Percentiles rank a stretch among this genome's conserved stretches.
phyloP scores from a whole-genome alignment of 1,284 basidiomycete species.

The Neonothopanus nambi region DNA sequence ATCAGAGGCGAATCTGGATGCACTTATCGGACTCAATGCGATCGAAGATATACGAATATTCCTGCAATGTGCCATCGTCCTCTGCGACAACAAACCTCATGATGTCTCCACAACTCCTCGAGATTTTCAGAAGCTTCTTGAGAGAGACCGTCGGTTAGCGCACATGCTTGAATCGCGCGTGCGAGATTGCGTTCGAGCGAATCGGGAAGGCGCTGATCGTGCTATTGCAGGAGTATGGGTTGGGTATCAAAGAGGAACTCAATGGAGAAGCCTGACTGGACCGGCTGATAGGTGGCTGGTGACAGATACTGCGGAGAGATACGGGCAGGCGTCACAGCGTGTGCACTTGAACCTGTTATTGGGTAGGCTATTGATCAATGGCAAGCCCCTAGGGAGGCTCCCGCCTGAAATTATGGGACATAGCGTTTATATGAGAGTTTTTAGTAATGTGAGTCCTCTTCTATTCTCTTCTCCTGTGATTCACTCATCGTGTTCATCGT shows the following conservation, averaged over 20 bases:
- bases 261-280: slow-evolving; percentile 30
- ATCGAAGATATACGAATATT: slow-evolving; percentile 29
- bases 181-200: no score
- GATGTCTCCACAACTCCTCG: no score
- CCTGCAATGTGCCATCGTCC: slow-evolving; percentile 34
- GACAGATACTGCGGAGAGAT: slow-evolving; percentile 12
- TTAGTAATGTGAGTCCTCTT: slow-evolving; percentile 3
- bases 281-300: slow-evolving; percentile 40
- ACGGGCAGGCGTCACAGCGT: not conserved
- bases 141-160: not conserved
- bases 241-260: slow-evolving; percentile 27
- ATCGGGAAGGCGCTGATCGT: no score
- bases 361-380: slow-evolving; percentile 43
- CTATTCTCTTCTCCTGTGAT: no score
- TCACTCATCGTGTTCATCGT: no score
- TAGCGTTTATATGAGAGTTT: slow-evolving; percentile 26
- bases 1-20: slow-evolving; percentile 15
- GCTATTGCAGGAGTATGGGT: slow-evolving; percentile 39
- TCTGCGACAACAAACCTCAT: slow-evolving; percentile 33
- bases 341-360: slow-evolving; percentile 42
- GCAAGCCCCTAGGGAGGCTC: slow-evolving; percentile 38
- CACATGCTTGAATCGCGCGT: slow-evolving; percentile 3
- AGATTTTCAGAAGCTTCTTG: slow-evolving; percentile 8
- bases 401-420: slow-evolving; percentile 33
- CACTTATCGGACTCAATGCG: slow-evolving; percentile 25